Percentiles rank a stretch among this genome's conserved stretches.
Conservation (phyloP, 371 early-diverging fungal species). For the Saksenaea vasiformis region DNA sequence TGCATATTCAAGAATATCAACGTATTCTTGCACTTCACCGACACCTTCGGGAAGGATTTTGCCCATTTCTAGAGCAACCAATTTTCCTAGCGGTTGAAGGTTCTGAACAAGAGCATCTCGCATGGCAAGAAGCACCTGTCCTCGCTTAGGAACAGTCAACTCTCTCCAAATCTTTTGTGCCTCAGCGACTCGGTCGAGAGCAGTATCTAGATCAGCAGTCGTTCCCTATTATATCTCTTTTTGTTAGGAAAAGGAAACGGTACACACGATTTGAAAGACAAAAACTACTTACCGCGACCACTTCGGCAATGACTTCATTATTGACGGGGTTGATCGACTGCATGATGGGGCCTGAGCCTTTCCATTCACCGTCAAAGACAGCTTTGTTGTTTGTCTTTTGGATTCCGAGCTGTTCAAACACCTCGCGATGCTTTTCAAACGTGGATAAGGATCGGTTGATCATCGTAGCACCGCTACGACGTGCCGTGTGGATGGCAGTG, state of each 20-base stretch:
- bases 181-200: constrained; percentile 62
- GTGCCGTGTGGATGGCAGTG: background rate
- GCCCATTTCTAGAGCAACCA: constrained; percentile 95
- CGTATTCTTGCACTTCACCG: constrained; percentile 98
- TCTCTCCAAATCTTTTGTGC: constrained; percentile 76
- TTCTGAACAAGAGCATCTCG: constrained; percentile 80
- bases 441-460: constrained; percentile 35
- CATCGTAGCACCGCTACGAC: background rate
- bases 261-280: background rate
- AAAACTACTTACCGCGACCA: constrained; percentile 63
- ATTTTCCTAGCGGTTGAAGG: constrained; percentile 77
- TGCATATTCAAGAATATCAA: constrained; percentile 95
- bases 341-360: constrained; percentile 76
- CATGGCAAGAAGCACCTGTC: constrained; percentile 93
- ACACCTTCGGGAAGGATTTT: constrained; percentile 94
- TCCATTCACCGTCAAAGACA: constrained; percentile 91
- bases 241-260: constrained; percentile 8
- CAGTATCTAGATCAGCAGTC: constrained; percentile 38
- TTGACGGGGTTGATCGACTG: constrained; percentile 87
- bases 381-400: constrained; percentile 73
- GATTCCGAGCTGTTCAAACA: constrained; percentile 74
- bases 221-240: constrained; percentile 29
- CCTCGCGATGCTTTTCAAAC: constrained; percentile 43
- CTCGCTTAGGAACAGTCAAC: constrained; percentile 90
- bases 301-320: constrained; percentile 83